Conservation (phyloP, 805 yeast species). For the Torulaspora delbrueckii region DNA sequence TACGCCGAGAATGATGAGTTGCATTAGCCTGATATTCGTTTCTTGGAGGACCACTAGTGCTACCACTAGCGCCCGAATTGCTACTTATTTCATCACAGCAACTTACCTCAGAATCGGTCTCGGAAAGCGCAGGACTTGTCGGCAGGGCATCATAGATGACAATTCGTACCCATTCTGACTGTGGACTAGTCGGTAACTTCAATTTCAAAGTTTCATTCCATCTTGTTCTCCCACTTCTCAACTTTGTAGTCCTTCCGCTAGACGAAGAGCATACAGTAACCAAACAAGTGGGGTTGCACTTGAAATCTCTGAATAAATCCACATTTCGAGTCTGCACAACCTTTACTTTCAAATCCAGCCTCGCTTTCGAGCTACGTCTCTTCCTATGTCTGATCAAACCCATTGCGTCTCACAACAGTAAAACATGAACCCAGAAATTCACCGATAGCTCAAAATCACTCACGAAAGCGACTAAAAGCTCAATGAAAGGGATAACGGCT, state of each 20-base stretch:
- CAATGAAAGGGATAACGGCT: neutral
- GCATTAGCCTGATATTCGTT: neutral
- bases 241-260: slow-evolving; percentile 22
- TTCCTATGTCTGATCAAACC: slow-evolving; percentile 19
- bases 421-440: neutral
- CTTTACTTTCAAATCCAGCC: slow-evolving; percentile 19
- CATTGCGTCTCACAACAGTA: slow-evolving; percentile 8
- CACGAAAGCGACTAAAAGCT: neutral
- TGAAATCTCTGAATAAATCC: slow-evolving; percentile 24
- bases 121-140: slow-evolving; percentile 9
- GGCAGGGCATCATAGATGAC: slow-evolving; percentile 30
- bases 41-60: neutral
- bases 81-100: neutral
- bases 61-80: neutral
- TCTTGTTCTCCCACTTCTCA: slow-evolving; percentile 20
- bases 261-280: slow-evolving; percentile 27
- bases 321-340: slow-evolving; percentile 24
- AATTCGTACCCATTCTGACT: slow-evolving; percentile 27
- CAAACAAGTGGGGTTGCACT: slow-evolving; percentile 31
- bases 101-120: slow-evolving; percentile 1
- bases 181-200: slow-evolving; percentile 26
- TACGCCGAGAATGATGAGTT: neutral
- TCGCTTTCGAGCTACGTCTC: slow-evolving; percentile 11
- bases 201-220: slow-evolving; percentile 30
- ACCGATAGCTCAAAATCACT: neutral